These are phyloP conservation scores for Alternaria infectoria DNA, from an alignment of 2,329 filamentous ascomycete species.

Conservation along the genomic window DNA sequence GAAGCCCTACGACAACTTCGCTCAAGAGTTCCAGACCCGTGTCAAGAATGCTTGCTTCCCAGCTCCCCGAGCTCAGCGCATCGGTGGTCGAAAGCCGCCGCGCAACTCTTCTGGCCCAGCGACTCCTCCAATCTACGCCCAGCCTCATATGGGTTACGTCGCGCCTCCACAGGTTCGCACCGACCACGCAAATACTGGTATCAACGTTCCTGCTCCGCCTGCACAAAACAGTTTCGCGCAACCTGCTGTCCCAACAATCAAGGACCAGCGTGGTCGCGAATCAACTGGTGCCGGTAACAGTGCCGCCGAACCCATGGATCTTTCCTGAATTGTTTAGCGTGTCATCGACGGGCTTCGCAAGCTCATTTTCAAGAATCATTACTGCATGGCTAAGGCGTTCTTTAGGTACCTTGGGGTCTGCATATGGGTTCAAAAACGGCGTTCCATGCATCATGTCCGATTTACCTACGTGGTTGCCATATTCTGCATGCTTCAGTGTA, in stretches of 20 bases:
- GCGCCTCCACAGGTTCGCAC: constrained; percentile 26
- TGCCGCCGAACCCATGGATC: constrained; percentile 12
- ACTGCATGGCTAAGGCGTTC: constrained; percentile 13
- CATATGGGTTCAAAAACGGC: background rate
- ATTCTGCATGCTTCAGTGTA: background rate
- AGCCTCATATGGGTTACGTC: constrained; percentile 28
- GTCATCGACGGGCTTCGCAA: too few relatives aligned
- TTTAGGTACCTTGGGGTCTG: background rate
- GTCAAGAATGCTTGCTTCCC: constrained; percentile 44
- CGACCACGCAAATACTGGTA: constrained; percentile 21
- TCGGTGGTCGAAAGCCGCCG: constrained; percentile 21
- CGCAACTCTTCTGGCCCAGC: constrained; percentile 29
- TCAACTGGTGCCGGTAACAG: constrained; percentile 10
- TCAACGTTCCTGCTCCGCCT: constrained; percentile 26
- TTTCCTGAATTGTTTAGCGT: background rate
- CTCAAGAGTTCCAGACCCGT: constrained; percentile 43
- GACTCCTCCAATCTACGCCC: constrained; percentile 21
- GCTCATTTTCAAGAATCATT: background rate
- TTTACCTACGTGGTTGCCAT: background rate
- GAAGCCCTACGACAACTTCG: constrained; percentile 46
- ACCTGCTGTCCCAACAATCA: constrained; percentile 3
- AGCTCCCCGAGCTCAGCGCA: constrained; percentile 31
- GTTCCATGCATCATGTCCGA: constrained; percentile 1
- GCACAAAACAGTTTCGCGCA: constrained; percentile 19
- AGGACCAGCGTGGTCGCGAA: constrained; percentile 4